Conservation (phyloP, 176 grass and related monocot genomes). For the Oryza glaberrima region DNA sequence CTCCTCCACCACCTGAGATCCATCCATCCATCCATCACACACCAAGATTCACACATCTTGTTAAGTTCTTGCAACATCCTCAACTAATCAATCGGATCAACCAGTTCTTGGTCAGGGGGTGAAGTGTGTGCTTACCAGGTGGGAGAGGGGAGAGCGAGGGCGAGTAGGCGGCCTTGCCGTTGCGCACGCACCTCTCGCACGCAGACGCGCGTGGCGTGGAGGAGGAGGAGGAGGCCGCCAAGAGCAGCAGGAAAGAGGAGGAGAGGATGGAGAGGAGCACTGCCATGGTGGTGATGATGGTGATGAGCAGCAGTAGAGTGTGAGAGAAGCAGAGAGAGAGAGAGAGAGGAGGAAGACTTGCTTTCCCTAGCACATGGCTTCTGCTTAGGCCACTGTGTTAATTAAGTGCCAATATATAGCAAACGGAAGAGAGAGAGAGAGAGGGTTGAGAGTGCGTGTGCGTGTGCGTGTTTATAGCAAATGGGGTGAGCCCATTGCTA, state of each 20-base stretch:
- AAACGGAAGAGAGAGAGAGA: no score
- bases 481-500: not conserved
- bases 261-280: not conserved
- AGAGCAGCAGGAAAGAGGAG: not conserved
- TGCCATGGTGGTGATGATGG: conserved; percentile 32
- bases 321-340: not conserved
- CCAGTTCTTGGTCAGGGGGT: no score
- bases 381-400: conserved; percentile 21
- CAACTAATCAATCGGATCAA: not conserved
- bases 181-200: conserved; percentile 51
- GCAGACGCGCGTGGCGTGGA: conserved; percentile 13
- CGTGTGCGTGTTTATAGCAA: not conserved
- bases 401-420: conserved; percentile 17
- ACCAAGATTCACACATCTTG: not conserved
- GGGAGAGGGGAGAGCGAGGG: conserved; percentile 37
- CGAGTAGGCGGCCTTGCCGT: conserved; percentile 53
- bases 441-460: not conserved
- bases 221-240: not conserved
- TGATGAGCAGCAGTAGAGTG: not conserved
- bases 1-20: conserved; percentile 40
- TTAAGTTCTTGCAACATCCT: not conserved
- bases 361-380: conserved; percentile 26
- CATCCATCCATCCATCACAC: not conserved
- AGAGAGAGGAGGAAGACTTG: not conserved
- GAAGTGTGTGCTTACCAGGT: not conserved